Evolutionary conservation across 371 early-diverging fungal species (phyloP).

Genomic region (Mortierella polycephala): DNA sequence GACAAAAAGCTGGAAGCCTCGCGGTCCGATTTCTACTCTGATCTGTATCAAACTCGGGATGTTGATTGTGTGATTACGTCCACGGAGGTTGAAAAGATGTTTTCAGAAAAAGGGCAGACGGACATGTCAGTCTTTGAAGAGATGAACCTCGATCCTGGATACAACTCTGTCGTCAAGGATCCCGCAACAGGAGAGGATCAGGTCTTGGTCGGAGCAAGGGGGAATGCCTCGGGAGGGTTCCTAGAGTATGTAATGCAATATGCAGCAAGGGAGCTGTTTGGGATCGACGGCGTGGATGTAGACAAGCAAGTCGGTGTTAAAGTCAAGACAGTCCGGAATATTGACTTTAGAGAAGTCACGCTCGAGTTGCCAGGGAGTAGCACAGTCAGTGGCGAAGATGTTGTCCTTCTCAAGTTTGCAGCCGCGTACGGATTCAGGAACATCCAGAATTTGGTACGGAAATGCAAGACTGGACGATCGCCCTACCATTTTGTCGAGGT

Average conservation of each 20-base stretch:
- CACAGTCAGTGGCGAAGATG: conserved; percentile 21
- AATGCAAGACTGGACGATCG: conserved; percentile 75
- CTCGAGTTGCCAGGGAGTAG: conserved; percentile 56
- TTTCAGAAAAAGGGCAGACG: conserved; percentile 68
- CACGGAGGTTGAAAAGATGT: conserved; percentile 80
- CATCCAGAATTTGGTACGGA: conserved; percentile 95
- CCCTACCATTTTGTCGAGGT: conserved; percentile 93
- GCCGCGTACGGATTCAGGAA: conserved; percentile 96
- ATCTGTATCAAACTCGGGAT: conserved; percentile 82
- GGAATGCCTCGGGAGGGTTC: conserved; percentile 92
- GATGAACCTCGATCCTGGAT: conserved; percentile 58
- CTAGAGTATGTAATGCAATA: conserved; percentile 86
- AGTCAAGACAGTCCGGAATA: conserved; percentile 79
- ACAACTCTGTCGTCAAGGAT: conserved; percentile 55
- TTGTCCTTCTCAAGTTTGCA: conserved; percentile 78
- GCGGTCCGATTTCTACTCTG: conserved; percentile 88
- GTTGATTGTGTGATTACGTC: conserved; percentile 97
- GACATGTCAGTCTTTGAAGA: conserved; percentile 64
- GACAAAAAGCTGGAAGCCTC: conserved; percentile 98
- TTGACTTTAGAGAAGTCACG: conserved; percentile 82
- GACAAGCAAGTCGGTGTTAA: conserved; percentile 56
- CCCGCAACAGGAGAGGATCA: conserved; percentile 56
- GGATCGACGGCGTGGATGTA: conserved; percentile 61
- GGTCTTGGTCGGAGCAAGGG: conserved; percentile 69
- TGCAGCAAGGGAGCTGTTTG: conserved; percentile 84